Evolutionary conservation across 345 rosid genomes (phyloP), one percentile per base, ranked within the genome.

Genomic region (Brassica rapa): DNA sequence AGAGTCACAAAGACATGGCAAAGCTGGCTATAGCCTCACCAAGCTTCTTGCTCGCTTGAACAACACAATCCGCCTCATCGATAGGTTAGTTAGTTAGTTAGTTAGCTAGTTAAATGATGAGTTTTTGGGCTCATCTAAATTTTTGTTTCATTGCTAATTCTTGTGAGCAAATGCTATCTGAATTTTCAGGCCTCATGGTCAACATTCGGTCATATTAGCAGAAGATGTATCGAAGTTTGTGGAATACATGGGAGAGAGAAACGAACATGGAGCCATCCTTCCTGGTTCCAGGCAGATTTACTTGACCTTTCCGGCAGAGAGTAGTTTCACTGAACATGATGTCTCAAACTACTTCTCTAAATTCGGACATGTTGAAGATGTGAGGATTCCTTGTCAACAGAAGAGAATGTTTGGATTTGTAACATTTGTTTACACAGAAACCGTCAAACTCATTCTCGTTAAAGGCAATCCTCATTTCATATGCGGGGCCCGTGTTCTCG

Each of bases 321-420:
- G 98, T 74, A 81, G 87, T 63, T 95, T 96, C 66, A 85, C 90
- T 0, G 99, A 91, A 75, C 88, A 82, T 71, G 99, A 96, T 33
- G 98, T 96, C 29, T 91, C 97, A 61, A 84, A 82, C 77, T 91
- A 91, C 84, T 96, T 96, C 82, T 87, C 82, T 82, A 85, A 87
- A 82, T 90, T 88, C 5, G 99, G 99, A 53, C 89, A 85, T 3
- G 99, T 95, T 59, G 93, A 93, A 79, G 98, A 95, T 73, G 99
- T 93, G 33, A 85, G 99, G 90, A 91, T 95, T 76, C 99, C 99
- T 9, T 88, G 92, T 87, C 99, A 93, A 37, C 89, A 91, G 73
- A 90, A 88, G 84, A 85, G 96, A 83, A 93, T 96, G 99, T 96
- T 90, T 61, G 99, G 98, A 43, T 96, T 96, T 73, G 98, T 93